A percentile compares a stretch with the other conserved stretches of the same genome.
Evolutionary conservation across 208 protist species (phyloP).

Genomic region (Perkinsela sp.): DNA sequence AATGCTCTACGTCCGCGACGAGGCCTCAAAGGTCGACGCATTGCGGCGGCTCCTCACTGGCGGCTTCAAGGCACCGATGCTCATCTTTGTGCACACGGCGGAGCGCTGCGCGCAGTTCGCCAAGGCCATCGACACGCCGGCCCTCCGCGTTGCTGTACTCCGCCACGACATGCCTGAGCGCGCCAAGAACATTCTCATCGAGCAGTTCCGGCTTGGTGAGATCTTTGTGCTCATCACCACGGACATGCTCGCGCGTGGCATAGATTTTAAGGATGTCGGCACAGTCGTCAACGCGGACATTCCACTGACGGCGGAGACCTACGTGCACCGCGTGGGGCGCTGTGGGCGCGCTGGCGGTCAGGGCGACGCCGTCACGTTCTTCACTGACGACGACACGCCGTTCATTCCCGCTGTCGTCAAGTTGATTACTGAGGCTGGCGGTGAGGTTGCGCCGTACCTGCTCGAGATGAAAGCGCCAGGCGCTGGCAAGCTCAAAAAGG

Average conservation of each 20-base stretch:
- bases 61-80: conserved; percentile 71
- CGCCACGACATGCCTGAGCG: conserved; percentile 51
- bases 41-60: conserved; percentile 73
- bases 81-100: conserved; percentile 90
- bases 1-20: conserved; percentile 77
- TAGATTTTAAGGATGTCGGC: conserved; percentile 87
- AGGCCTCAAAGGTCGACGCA: conserved; percentile 82
- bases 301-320: conserved; percentile 64
- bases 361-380: conserved; percentile 79
- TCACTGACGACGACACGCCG: conserved; percentile 72
- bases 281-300: conserved; percentile 95
- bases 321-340: conserved; percentile 84
- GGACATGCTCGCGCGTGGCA: conserved; percentile 81
- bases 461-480: conserved; percentile 32
- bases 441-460: conserved; percentile 75
- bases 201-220: conserved; percentile 75
- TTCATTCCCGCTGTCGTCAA: conserved; percentile 59
- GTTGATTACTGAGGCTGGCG: conserved; percentile 69
- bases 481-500: not conserved
- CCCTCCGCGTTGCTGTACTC: conserved; percentile 57
- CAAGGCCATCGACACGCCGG: conserved; percentile 64
- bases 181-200: conserved; percentile 67
- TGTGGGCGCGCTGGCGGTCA: conserved; percentile 53
- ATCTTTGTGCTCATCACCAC: conserved; percentile 87
- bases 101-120: conserved; percentile 83